Base-by-base conservation (phyloP, 371 early-diverging fungal species). In the Syncephalastrum monosporum region DNA sequence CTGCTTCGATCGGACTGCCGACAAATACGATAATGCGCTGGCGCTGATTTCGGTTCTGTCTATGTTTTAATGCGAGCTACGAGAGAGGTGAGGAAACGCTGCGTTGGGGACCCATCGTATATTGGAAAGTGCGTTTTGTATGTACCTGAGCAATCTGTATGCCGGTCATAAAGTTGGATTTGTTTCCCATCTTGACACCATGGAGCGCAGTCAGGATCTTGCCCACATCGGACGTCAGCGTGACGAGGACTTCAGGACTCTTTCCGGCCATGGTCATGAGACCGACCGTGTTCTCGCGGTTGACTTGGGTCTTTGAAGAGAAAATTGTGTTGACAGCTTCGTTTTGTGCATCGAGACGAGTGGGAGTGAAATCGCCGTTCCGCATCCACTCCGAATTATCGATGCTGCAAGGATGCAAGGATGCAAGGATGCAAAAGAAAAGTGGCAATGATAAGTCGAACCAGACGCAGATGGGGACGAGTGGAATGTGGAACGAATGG, bases 331-430 rank as follows among this genome's bases (percentile, higher is more conserved):
- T 93, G 63, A 93, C 92, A 7, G 96, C 91, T 77, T 99, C 99
- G 53, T 86, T 86, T 74, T 99, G 99, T 50, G 97, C 95, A 62
- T 92, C 91, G 65, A 92, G 77, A 64, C 99, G 88, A 42, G 89
- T 92, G 24, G 99, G 99, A 55, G 91, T 90, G 75, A 94, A 99
- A 71, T 99, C 99, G 63, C 97, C 99, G 67, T 99, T 98, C 67
- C 98, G 84, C 91, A 96, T 92, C 95, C 95, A 98, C 74, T 98
- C 97, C 33, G 97, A 98, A 82, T 98, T 99, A 74, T 98, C 98
- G 56, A 96, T 76, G n/a, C 95, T 94, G 58, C 49, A 10, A 46
- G 14, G 21, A 21, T 12, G 42, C 57, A 41, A n/a, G 24, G 45
- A 21, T 41, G 44, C 57, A 63, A n/a, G n/a, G n/a, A n/a, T n/a